phyloP scores from a whole-genome alignment of 1,139 yeast genomes.

The Saccharomyces hybrid region DNA sequence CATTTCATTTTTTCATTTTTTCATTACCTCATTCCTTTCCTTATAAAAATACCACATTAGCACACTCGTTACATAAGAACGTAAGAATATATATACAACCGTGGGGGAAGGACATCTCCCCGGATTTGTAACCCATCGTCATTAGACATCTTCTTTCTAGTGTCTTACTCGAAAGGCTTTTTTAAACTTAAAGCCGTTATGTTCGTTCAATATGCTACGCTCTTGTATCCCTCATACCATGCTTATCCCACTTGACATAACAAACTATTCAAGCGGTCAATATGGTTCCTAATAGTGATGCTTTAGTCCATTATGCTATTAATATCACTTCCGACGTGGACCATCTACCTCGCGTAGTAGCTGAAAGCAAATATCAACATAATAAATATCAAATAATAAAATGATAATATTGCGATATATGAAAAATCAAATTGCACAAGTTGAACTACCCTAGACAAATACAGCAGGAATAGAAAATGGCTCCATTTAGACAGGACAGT shows the following conservation, averaged over 20 bases:
- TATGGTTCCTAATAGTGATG: neutral
- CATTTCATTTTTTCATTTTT: neutral
- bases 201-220: too few relatives aligned
- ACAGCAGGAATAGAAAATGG: constrained; percentile 27
- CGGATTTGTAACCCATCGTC: neutral
- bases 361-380: neutral
- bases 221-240: too few relatives aligned
- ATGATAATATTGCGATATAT: neutral
- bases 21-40: too few relatives aligned
- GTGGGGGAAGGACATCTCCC: neutral
- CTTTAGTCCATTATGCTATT: neutral
- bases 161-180: too few relatives aligned
- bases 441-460: neutral
- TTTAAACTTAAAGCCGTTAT: too few relatives aligned
- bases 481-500: constrained; percentile 42
- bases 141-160: neutral
- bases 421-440: neutral
- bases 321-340: neutral
- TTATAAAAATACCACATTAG: neutral
- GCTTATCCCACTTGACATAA: neutral
- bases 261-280: neutral
- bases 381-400: neutral
- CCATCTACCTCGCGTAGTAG: neutral
- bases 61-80: neutral
- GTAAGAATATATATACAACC: neutral